These are phyloP conservation scores for Entamoeba histolytica DNA, from an alignment of 208 protist species.

Conservation along the genomic window DNA sequence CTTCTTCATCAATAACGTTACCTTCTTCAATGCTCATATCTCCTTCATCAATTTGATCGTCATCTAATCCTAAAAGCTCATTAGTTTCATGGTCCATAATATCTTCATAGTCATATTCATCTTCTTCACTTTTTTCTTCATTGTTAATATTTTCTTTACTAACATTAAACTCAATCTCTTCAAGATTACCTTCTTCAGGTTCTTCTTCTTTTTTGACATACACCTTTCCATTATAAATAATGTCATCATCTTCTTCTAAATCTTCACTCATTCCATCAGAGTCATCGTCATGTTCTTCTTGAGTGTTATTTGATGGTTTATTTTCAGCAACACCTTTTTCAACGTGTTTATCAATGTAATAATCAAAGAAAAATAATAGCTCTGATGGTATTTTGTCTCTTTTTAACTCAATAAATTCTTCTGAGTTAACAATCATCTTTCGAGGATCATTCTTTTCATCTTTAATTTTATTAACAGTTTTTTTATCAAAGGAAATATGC, in stretches of 20 bases:
- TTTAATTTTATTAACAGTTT: not conserved
- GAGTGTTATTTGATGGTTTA: not conserved
- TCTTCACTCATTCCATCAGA: not conserved
- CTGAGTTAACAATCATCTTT: not conserved
- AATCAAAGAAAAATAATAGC: not conserved
- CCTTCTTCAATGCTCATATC: too few relatives aligned
- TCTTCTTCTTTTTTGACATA: not conserved
- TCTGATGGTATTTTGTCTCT: not conserved
- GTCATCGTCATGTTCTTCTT: not conserved
- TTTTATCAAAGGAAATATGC: too few relatives aligned
- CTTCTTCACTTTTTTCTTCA: not conserved
- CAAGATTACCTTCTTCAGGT: not conserved
- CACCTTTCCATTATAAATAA: not conserved
- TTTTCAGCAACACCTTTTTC: not conserved
- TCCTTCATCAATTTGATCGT: too few relatives aligned
- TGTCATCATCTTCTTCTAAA: not conserved
- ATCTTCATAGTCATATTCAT: not conserved
- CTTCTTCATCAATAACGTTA: too few relatives aligned
- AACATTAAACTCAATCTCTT: not conserved
- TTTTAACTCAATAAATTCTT: not conserved
- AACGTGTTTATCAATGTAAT: not conserved
- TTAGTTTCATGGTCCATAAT: not conserved
- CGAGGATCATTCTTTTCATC: not conserved
- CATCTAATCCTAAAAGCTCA: too few relatives aligned
- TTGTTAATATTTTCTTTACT: not conserved